These are phyloP conservation scores for Bidens hawaiensis DNA, from an alignment of 140 eudicot species.

Conservation along the genomic window DNA sequence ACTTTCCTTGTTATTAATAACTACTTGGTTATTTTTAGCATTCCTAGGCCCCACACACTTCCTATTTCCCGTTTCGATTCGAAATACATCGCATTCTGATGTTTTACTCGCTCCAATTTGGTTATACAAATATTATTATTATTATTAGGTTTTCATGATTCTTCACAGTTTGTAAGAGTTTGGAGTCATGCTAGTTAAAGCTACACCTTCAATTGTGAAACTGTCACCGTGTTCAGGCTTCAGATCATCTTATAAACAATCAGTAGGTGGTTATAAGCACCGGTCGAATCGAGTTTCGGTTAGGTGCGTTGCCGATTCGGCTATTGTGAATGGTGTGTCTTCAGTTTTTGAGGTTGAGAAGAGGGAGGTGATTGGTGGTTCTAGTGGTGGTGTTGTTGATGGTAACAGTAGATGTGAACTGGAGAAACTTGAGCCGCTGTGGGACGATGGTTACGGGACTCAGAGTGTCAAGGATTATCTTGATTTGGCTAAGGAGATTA, in stretches of 20 bases:
- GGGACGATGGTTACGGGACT: conserved; percentile 96
- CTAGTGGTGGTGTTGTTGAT: conserved; percentile 15
- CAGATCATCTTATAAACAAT: too few relatives aligned
- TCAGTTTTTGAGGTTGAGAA: conserved; percentile 29
- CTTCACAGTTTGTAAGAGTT: conserved; percentile 8
- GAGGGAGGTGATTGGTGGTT: conserved; percentile 31
- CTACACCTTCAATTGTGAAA: conserved; percentile 42
- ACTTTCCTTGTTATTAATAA: background rate
- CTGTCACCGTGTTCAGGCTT: conserved; percentile 35
- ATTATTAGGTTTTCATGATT: background rate
- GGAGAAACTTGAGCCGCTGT: conserved; percentile 60
- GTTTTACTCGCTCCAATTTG: background rate
- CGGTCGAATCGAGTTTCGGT: conserved; percentile 25
- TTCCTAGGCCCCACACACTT: conserved; percentile 20
- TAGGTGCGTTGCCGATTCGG: conserved; percentile 37
- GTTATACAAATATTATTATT: background rate
- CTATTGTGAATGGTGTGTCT: conserved; percentile 45
- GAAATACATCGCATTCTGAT: too few relatives aligned
- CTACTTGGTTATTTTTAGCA: background rate
- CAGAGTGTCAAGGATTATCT: conserved; percentile 83
- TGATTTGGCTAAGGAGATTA: conserved; percentile 58
- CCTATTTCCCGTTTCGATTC: conserved; percentile 17
- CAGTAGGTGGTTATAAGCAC: conserved; percentile 25
- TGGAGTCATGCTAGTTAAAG: conserved; percentile 28
- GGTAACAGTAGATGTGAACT: conserved; percentile 19